Percentiles rank a stretch among this genome's conserved stretches.
These are phyloP conservation scores for Aurinia saxatilis DNA, from an alignment of 345 rosid genomes.

Conservation along the genomic window DNA sequence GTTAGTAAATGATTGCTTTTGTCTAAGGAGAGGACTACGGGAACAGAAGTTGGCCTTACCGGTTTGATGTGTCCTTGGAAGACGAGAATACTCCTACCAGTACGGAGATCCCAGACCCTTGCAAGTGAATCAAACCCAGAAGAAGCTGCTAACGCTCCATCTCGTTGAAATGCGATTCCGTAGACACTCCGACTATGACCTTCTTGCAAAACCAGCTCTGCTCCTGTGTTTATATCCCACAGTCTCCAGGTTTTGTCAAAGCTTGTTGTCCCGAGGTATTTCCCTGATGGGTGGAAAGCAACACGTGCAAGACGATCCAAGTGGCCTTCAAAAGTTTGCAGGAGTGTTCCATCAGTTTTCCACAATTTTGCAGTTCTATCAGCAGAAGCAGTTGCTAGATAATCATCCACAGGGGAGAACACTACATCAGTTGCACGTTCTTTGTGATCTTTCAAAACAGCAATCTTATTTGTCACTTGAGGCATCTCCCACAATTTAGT, in stretches of 20 bases:
- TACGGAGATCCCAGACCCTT: slow-evolving; percentile 98
- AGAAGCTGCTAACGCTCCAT: slow-evolving; percentile 91
- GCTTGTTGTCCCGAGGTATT: slow-evolving; percentile 85
- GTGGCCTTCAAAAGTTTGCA: slow-evolving; percentile 79
- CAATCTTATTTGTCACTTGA: slow-evolving; percentile 46
- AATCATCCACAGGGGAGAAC: slow-evolving; percentile 67
- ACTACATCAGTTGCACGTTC: slow-evolving; percentile 91
- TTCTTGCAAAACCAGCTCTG: slow-evolving; percentile 92
- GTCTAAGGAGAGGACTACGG: background rate
- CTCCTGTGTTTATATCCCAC: slow-evolving; percentile 82
- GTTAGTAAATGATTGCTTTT: background rate
- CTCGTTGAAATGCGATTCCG: slow-evolving; percentile 85
- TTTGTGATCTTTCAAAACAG: slow-evolving; percentile 72
- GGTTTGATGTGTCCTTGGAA: slow-evolving; percentile 97
- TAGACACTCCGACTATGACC: slow-evolving; percentile 92
- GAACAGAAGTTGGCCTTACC: slow-evolving; percentile 31
- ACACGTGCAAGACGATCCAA: slow-evolving; percentile 88
- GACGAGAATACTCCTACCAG: slow-evolving; percentile 78
- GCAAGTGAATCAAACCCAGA: slow-evolving; percentile 85
- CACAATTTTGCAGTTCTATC: slow-evolving; percentile 93
- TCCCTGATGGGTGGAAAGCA: slow-evolving; percentile 94
- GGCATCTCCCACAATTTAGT: slow-evolving; percentile 91
- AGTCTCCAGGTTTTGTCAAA: slow-evolving; percentile 98
- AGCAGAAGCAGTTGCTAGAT: slow-evolving; percentile 92
- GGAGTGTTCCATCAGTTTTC: slow-evolving; percentile 73